Evolutionary conservation across 2,329 filamentous ascomycete genomes (phyloP).

Genomic region (Blastomyces emzantsi): DNA sequence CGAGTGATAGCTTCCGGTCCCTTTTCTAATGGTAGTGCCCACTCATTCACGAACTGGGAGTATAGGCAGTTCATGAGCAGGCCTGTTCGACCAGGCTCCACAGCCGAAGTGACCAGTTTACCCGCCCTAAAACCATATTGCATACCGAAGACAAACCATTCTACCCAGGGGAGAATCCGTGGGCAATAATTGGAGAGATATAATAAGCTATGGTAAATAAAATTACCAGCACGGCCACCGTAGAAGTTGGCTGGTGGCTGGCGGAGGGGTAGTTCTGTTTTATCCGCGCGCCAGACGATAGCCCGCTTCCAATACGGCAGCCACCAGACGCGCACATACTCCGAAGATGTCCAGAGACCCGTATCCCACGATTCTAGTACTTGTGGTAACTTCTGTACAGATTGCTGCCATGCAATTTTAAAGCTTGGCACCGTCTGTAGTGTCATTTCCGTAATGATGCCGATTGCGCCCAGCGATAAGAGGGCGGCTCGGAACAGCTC

Average conservation of each 20-base stretch:
- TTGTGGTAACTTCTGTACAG: slow-evolving; percentile 58
- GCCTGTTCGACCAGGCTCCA: slow-evolving; percentile 70
- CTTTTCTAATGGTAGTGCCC: slow-evolving; percentile 78
- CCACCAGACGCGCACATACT: slow-evolving; percentile 97
- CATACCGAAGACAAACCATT: slow-evolving; percentile 97
- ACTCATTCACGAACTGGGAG: slow-evolving; percentile 98
- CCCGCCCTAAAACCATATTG: slow-evolving; percentile 78
- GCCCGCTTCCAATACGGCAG: slow-evolving; percentile 83
- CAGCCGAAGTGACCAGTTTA: slow-evolving; percentile 57
- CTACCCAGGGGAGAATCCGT: slow-evolving; percentile 71
- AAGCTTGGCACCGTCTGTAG: slow-evolving; percentile 72
- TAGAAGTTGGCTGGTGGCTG: slow-evolving; percentile 65
- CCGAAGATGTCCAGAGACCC: slow-evolving; percentile 69
- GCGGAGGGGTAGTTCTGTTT: slow-evolving; percentile 54
- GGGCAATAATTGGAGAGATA: slow-evolving; percentile 71
- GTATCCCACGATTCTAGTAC: slow-evolving; percentile 64
- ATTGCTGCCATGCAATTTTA: slow-evolving; percentile 80
- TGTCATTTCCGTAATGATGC: slow-evolving; percentile 83
- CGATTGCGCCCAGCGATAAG: slow-evolving; percentile 78
- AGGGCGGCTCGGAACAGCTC: slow-evolving; percentile 84
- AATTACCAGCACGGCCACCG: slow-evolving; percentile 70
- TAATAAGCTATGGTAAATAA: slow-evolving; percentile 85
- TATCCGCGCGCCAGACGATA: slow-evolving; percentile 82
- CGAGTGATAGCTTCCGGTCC: slow-evolving; percentile 80
- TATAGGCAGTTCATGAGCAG: slow-evolving; percentile 96